These are phyloP conservation scores for Pilasporangium apinafurcum DNA, from an alignment of 352 stramenopile species.

Conservation along the genomic window DNA sequence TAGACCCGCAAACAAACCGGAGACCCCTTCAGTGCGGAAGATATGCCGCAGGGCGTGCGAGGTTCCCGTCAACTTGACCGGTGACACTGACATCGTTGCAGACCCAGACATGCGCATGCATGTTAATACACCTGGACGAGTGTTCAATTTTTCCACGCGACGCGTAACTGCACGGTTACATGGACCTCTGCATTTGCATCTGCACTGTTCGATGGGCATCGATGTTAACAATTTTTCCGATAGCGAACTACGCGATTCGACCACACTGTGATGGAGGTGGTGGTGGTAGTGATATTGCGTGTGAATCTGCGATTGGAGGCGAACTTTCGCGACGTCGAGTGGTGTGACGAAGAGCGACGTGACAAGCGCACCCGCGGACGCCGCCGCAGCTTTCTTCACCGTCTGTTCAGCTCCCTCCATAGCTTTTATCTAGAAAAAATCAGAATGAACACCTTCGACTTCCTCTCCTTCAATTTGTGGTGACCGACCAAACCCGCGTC, in stretches of 20 bases:
- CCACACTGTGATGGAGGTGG: constrained; percentile 5
- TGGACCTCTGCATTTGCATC: constrained; percentile 36
- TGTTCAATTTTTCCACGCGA: constrained; percentile 28
- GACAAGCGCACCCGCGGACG: constrained; percentile 57
- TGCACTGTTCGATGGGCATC: constrained; percentile 26
- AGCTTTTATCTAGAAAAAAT: too few relatives aligned
- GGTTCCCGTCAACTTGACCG: constrained; percentile 38
- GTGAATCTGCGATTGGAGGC: constrained; percentile 67
- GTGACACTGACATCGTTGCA: not conserved
- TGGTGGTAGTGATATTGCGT: constrained; percentile 1
- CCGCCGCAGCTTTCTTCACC: constrained; percentile 65
- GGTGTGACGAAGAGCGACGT: constrained; percentile 83
- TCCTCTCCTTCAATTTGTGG: too few relatives aligned
- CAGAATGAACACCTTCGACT: too few relatives aligned
- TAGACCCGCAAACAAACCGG: constrained; percentile 84
- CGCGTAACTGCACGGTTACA: constrained; percentile 52
- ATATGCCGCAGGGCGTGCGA: constrained; percentile 72
- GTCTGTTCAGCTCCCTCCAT: constrained; percentile 24
- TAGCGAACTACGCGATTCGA: not conserved
- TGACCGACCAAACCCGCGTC: too few relatives aligned
- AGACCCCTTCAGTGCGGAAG: constrained; percentile 67
- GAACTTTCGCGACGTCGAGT: constrained; percentile 79
- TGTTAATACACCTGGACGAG: constrained; percentile 12
- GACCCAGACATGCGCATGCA: constrained; percentile 41
- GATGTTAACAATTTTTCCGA: constrained; percentile 6